Evolutionary conservation across 306 rosid species (phyloP).

Genomic region (Acacia confusa): DNA sequence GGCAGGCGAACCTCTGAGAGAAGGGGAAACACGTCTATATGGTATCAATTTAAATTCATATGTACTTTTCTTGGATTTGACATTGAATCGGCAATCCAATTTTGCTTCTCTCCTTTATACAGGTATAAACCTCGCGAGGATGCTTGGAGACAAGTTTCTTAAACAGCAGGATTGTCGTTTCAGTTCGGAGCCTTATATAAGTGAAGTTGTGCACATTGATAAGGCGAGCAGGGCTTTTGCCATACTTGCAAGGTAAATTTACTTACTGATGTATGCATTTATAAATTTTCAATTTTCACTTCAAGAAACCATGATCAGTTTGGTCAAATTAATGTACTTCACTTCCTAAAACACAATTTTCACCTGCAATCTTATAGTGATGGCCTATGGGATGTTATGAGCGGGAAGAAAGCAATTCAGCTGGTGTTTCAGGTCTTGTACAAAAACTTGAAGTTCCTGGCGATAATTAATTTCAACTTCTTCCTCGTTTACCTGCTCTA

Average conservation of each 20-base stretch:
- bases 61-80: slow-evolving; percentile 6
- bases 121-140: slow-evolving; percentile 94
- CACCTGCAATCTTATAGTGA: slow-evolving; percentile 60
- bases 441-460: neutral
- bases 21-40: slow-evolving; percentile 86
- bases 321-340: slow-evolving; percentile 8
- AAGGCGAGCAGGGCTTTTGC: slow-evolving; percentile 67
- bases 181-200: slow-evolving; percentile 86
- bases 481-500: slow-evolving; percentile 7
- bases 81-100: slow-evolving; percentile 27
- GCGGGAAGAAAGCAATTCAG: slow-evolving; percentile 71
- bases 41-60: slow-evolving; percentile 48
- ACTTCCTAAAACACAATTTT: slow-evolving; percentile 5
- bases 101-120: slow-evolving; percentile 27
- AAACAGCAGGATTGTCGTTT: slow-evolving; percentile 96
- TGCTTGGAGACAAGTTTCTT: slow-evolving; percentile 98
- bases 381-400: slow-evolving; percentile 93
- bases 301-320: slow-evolving; percentile 17
- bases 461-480: neutral
- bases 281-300: slow-evolving; percentile 13
- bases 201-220: slow-evolving; percentile 67
- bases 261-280: slow-evolving; percentile 25
- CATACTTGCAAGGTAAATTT: slow-evolving; percentile 82
- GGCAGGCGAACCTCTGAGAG: slow-evolving; percentile 82
- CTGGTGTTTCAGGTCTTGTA: slow-evolving; percentile 71